These are phyloP conservation scores for Rachicladosporium sp. DNA, from an alignment of 2,329 filamentous ascomycete species.

Conservation along the genomic window DNA sequence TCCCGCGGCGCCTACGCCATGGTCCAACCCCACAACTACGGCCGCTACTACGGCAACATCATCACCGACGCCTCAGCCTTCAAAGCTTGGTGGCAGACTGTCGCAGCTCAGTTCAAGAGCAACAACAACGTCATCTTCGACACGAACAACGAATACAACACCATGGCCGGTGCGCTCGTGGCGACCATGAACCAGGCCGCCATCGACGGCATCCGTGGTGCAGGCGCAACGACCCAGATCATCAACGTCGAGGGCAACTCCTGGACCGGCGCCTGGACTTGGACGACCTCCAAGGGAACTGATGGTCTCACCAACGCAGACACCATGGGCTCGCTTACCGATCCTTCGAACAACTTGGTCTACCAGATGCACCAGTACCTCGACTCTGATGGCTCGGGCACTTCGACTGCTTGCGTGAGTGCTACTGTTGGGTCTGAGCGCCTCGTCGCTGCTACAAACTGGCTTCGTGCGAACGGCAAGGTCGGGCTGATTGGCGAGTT, in stretches of 20 bases:
- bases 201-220: slow-evolving; percentile 33
- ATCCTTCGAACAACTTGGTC: slow-evolving; percentile 41
- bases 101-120: slow-evolving; percentile 27
- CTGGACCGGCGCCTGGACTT: slow-evolving; percentile 38
- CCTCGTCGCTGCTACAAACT: slow-evolving; percentile 38
- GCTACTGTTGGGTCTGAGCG: slow-evolving; percentile 43
- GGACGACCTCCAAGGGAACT: slow-evolving; percentile 31
- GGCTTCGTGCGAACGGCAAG: slow-evolving; percentile 43
- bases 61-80: slow-evolving; percentile 31
- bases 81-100: slow-evolving; percentile 32
- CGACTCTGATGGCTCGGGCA: slow-evolving; percentile 44
- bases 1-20: slow-evolving; percentile 32
- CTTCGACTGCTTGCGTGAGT: slow-evolving; percentile 38
- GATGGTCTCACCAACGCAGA: slow-evolving; percentile 31
- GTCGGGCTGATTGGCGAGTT: slow-evolving; percentile 43
- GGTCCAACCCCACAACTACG: slow-evolving; percentile 40
- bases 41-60: slow-evolving; percentile 35
- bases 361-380: slow-evolving; percentile 53
- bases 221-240: slow-evolving; percentile 36
- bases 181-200: slow-evolving; percentile 36
- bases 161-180: slow-evolving; percentile 33
- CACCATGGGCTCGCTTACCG: slow-evolving; percentile 36
- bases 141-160: slow-evolving; percentile 35
- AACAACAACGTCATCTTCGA: slow-evolving; percentile 35
- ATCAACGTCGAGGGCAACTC: slow-evolving; percentile 50